Conservation (phyloP, 768 basidiomycete genomes). For the Solioccasus polychromus region DNA sequence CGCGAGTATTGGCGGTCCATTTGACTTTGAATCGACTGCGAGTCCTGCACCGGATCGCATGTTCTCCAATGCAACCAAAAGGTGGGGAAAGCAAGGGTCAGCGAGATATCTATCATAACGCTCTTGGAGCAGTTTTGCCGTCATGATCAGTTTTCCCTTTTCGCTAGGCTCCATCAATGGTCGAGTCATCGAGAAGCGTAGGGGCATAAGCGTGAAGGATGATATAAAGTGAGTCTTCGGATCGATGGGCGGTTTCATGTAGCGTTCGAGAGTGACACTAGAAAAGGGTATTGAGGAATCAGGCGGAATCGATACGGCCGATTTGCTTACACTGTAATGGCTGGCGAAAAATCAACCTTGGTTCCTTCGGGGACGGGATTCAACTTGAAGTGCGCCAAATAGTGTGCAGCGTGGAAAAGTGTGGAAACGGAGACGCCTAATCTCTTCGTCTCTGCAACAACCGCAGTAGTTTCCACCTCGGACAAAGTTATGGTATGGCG, state of each 20-base stretch:
- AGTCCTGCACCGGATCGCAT: not conserved
- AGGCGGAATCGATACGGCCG: no score
- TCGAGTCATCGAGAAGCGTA: constrained; percentile 16
- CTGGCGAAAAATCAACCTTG: constrained; percentile 16
- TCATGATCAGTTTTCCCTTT: constrained; percentile 12
- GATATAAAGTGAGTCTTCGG: constrained; percentile 20
- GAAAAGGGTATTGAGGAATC: not conserved
- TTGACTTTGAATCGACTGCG: not conserved
- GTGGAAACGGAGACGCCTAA: constrained; percentile 11
- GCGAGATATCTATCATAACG: constrained; percentile 8
- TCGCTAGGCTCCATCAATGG: constrained; percentile 7
- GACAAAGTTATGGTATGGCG: not conserved
- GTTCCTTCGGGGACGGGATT: constrained; percentile 13
- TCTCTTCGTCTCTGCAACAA: constrained; percentile 9
- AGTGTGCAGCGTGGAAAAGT: constrained; percentile 23
- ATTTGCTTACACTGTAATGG: constrained; percentile 12
- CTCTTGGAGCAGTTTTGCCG: constrained; percentile 11
- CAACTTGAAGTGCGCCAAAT: constrained; percentile 21
- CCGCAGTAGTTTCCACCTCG: constrained; percentile 7
- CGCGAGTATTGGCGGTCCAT: not conserved
- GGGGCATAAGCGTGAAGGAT: constrained; percentile 11
- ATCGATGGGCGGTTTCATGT: constrained; percentile 15
- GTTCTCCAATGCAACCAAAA: not conserved
- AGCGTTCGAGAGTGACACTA: constrained; percentile 19
- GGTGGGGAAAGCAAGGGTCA: constrained; percentile 16